Base-by-base conservation (phyloP, 176 grass and related monocot genomes). In the Aegilops speltoides region DNA sequence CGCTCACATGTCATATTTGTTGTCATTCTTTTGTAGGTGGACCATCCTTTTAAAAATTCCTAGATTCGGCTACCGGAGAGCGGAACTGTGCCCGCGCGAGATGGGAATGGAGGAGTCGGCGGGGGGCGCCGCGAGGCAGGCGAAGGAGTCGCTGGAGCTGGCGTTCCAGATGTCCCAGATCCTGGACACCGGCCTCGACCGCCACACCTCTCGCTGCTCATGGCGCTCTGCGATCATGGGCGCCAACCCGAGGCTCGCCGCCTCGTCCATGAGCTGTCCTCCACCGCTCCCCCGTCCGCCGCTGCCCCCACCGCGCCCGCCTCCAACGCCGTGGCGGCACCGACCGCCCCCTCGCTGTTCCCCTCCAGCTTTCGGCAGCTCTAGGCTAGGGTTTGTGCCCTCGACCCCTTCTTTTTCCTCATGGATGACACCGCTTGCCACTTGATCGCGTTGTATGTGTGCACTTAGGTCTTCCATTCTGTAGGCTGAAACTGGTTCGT, bases 191-290 rank as follows among this genome's bases (percentile, higher is more conserved):
- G 89, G 85, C 29, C 85, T 97, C 7, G 91, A 97, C 34, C 94
- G 89, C 79, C 89, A 97, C 87, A 97, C 91, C 83, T 97, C 79
- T 97, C 94, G 54, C 94, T 97, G 43, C 85, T 97, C 79, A 91
- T 97, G 79, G 91, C 94, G 56, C 94, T 97, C 79, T 97, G 89
- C 77, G 91, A 97, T 84, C 89, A 91, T 6, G 89, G 89, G 89
- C 57, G 89, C 92, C 10, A 97, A 97, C 82, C 91, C 94, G 52
- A 97, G 85, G 91, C 94, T 97, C 46, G 88, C 94, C 64, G 89
- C 94, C 88, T 97, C 38, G 91, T 97, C n/a, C 89, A 87, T 54
- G 94, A 97, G 85, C 87, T 94, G 33, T 97, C 91, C 79, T 78
- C 78, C 24, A n/a, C 84, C 16, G 62, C 87, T 52, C 64, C 91